Conservation (phyloP, 2,329 filamentous ascomycete genomes). For the Aspergillus sp. region DNA sequence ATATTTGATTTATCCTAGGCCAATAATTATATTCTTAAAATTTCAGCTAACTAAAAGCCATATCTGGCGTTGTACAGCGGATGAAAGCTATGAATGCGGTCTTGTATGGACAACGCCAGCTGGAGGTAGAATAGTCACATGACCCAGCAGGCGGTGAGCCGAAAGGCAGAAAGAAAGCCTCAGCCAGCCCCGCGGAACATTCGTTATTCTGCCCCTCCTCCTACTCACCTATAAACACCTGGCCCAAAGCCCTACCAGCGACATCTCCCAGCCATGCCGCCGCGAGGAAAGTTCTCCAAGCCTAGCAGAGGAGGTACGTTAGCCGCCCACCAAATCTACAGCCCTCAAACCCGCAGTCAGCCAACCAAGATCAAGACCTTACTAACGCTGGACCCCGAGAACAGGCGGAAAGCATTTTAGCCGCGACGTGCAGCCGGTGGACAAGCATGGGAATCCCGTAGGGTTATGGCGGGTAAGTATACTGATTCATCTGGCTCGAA, state of each 20-base stretch:
- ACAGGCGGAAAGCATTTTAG: conserved; percentile 93
- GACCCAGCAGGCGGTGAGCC: too few relatives aligned
- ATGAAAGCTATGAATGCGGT: too few relatives aligned
- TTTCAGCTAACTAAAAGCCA: too few relatives aligned
- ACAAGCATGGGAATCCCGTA: conserved; percentile 78
- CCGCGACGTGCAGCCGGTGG: conserved; percentile 76
- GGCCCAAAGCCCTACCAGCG: neutral
- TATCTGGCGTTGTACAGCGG: too few relatives aligned
- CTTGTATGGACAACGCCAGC: too few relatives aligned
- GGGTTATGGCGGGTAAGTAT: conserved; percentile 70
- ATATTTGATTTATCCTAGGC: too few relatives aligned
- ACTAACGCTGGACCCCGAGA: neutral
- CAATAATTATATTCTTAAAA: too few relatives aligned
- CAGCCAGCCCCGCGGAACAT: too few relatives aligned
- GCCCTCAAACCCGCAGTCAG: too few relatives aligned
- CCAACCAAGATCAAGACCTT: too few relatives aligned
- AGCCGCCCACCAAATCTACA: neutral
- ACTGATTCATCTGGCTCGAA: neutral
- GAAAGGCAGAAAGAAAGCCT: too few relatives aligned
- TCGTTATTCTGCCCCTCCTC: neutral
- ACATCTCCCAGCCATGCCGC: conserved; percentile 25
- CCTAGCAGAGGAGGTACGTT: conserved; percentile 75
- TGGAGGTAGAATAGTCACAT: too few relatives aligned
- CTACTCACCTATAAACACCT: neutral
- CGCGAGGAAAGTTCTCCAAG: conserved; percentile 84